phyloP scores from a whole-genome alignment of 169 alveolate species.

The Cryptosporidium bovis region DNA sequence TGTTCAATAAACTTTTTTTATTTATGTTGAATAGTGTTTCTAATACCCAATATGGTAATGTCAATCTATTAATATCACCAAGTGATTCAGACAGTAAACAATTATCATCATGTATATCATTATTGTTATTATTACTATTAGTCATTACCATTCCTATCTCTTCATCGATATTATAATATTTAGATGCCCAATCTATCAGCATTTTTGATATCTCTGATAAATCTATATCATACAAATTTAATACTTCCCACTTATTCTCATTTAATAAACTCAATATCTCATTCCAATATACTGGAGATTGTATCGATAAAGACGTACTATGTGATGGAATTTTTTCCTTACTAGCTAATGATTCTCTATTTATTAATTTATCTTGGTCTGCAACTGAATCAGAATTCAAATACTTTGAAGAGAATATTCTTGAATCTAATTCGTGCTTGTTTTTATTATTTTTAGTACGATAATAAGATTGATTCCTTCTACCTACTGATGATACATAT shows the following conservation, averaged over 20 bases:
- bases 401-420: conserved; percentile 13
- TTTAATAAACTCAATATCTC: conserved; percentile 43
- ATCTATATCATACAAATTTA: conserved; percentile 20
- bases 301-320: conserved; percentile 18
- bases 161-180: conserved; percentile 34
- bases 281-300: conserved; percentile 68
- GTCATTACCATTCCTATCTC: not conserved
- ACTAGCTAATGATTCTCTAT: not conserved
- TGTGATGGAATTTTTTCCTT: not conserved
- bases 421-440: not conserved
- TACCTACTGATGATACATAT: conserved; percentile 26
- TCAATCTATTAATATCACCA: conserved; percentile 9
- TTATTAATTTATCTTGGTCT: conserved; percentile 35
- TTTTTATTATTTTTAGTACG: not conserved
- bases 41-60: conserved; percentile 65
- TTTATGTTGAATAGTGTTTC: conserved; percentile 44
- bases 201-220: conserved; percentile 38
- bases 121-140: not conserved
- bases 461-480: conserved; percentile 5
- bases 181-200: conserved; percentile 48
- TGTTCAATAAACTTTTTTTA: conserved; percentile 11
- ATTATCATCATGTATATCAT: not conserved
- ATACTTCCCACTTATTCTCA: conserved; percentile 52
- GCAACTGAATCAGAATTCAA: conserved; percentile 38
- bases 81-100: conserved; percentile 10